Percentiles rank a stretch among this genome's conserved stretches.
These are phyloP conservation scores for Rhododendron mucronatum DNA, from an alignment of 148 eudicot species.

Conservation along the genomic window DNA sequence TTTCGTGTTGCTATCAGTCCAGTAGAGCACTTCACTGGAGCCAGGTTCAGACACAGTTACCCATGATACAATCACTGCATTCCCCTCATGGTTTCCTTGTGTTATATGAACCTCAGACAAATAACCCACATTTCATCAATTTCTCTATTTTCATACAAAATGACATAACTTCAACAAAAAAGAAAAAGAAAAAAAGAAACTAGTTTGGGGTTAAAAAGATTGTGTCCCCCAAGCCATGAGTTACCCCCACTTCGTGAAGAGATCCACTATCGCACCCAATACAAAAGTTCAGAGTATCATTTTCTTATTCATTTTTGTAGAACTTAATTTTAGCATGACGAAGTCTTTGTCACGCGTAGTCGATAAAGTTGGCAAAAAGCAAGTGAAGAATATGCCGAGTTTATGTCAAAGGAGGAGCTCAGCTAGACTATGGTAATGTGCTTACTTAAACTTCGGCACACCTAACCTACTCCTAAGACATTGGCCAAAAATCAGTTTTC, in stretches of 20 bases:
- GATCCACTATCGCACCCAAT: background rate
- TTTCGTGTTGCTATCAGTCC: conserved; percentile 31
- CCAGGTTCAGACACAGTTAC: conserved; percentile 37
- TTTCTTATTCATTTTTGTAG: background rate
- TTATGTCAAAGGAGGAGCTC: background rate
- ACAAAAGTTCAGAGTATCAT: background rate
- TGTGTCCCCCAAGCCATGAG: background rate
- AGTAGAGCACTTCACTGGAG: conserved; percentile 37
- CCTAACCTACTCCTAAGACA: background rate
- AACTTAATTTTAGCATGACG: background rate
- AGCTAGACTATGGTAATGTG: background rate
- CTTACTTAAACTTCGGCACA: background rate
- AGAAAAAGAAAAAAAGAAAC: too few relatives aligned
- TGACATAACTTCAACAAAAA: background rate
- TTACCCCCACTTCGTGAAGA: background rate
- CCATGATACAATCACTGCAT: conserved; percentile 63
- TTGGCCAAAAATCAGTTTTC: background rate
- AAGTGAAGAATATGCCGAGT: background rate
- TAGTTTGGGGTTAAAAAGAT: background rate
- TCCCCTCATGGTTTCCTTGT: conserved; percentile 62
- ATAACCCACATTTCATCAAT: background rate
- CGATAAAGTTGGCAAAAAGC: background rate
- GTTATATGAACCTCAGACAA: conserved; percentile 53
- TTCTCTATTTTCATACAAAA: background rate
- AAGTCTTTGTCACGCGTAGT: background rate